These are phyloP conservation scores for Penicillium polonicum DNA, from an alignment of 2,329 filamentous ascomycete genomes.

Conservation along the genomic window DNA sequence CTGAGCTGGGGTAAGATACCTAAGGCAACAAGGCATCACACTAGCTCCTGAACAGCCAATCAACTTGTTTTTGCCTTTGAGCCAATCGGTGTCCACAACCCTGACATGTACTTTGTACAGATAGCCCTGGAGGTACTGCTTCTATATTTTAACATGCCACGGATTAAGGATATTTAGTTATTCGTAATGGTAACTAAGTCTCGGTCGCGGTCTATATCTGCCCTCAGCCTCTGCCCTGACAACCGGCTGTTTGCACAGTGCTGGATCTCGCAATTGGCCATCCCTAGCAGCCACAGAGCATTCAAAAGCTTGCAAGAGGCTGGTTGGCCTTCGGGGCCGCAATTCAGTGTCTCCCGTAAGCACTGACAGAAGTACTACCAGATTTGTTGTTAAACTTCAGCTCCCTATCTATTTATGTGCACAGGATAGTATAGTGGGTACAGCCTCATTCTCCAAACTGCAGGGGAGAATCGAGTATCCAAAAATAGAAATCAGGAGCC, in stretches of 20 bases:
- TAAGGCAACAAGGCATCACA: conserved; percentile 23
- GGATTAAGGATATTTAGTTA: too few relatives aligned
- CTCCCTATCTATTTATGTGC: background rate
- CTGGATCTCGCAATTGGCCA: background rate
- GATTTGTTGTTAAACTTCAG: background rate
- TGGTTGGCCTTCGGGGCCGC: too few relatives aligned
- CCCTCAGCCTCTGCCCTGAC: background rate
- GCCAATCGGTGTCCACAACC: background rate
- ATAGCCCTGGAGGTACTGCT: background rate
- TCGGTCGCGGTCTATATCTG: background rate
- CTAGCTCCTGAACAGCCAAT: background rate
- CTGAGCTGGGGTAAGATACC: conserved; percentile 34
- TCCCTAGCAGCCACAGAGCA: background rate
- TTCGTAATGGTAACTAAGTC: background rate
- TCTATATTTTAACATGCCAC: background rate
- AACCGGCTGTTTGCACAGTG: background rate
- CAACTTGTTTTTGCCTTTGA: background rate
- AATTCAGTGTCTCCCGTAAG: background rate
- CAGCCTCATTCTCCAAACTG: background rate
- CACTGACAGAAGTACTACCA: too few relatives aligned
- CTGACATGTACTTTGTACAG: background rate
- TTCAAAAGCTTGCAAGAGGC: background rate
- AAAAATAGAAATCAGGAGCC: background rate
- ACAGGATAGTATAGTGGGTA: background rate
- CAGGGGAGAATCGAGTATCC: too few relatives aligned